A percentile compares a stretch with the other conserved stretches of the same genome.
phyloP scores from a whole-genome alignment of 768 basidiomycete genomes.

The Fomitopsis pulvina region DNA sequence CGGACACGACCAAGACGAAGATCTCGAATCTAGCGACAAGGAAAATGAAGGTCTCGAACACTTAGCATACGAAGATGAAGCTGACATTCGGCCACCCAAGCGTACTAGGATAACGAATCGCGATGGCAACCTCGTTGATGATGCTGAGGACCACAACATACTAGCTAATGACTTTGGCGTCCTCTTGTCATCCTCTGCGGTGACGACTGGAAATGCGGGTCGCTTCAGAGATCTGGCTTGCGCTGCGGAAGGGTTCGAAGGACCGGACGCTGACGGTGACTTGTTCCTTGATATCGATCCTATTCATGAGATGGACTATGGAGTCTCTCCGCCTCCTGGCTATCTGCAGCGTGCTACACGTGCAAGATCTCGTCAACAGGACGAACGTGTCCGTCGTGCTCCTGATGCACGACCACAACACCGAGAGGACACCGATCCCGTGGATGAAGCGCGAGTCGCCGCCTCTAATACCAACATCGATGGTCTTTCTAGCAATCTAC shows the following conservation, averaged over 20 bases:
- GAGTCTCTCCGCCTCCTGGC: not conserved
- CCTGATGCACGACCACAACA: too few species aligned
- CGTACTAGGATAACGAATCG: not conserved
- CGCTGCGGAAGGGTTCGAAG: conserved; percentile 18
- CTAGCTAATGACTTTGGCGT: conserved; percentile 16
- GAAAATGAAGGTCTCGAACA: not conserved
- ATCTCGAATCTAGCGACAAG: conserved; percentile 2
- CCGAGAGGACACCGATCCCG: too few species aligned
- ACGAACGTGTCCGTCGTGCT: too few species aligned
- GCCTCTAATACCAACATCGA: too few species aligned
- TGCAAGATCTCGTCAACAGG: not conserved
- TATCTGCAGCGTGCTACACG: not conserved
- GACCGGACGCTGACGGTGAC: conserved; percentile 12
- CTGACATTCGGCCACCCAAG: conserved; percentile 2
- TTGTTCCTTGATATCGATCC: conserved; percentile 18
- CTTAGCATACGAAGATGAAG: not conserved
- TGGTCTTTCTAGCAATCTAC: too few species aligned
- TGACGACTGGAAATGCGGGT: not conserved
- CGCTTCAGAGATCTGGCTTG: conserved; percentile 11
- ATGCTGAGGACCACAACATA: not conserved
- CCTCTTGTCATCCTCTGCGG: not conserved
- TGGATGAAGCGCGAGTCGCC: too few species aligned
- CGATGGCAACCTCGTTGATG: not conserved
- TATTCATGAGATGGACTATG: conserved; percentile 6
- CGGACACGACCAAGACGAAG: conserved; percentile 8